Evolutionary conservation across 805 yeast species (phyloP).

Genomic region (Wickerhamomyces mucosus): DNA sequence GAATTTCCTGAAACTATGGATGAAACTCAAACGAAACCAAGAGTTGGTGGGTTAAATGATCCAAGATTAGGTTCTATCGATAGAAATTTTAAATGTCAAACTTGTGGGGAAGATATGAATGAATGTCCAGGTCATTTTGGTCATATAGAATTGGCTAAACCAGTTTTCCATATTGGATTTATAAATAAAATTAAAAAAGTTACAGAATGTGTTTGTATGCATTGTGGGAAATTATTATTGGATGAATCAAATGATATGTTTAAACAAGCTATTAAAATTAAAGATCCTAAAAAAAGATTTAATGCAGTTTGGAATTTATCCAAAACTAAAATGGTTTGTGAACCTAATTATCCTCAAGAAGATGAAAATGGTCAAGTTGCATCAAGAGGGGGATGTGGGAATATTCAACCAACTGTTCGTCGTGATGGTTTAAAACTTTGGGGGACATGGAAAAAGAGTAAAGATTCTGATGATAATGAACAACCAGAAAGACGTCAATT

Average conservation of each 20-base stretch:
- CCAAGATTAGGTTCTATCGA: conserved; percentile 97
- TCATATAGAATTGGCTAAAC: conserved; percentile 95
- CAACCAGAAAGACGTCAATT: conserved; percentile 89
- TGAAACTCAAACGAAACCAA: conserved; percentile 87
- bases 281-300: conserved; percentile 92
- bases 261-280: conserved; percentile 80
- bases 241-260: conserved; percentile 66
- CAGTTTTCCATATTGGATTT: conserved; percentile 96
- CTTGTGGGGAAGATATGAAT: conserved; percentile 98
- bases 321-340: conserved; percentile 91
- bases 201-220: conserved; percentile 96
- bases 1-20: conserved; percentile 99
- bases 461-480: conserved; percentile 64
- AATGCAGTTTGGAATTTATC: conserved; percentile 94
- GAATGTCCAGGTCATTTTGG: conserved; percentile 99
- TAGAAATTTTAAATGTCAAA: conserved; percentile 95
- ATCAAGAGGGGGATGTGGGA: conserved; percentile 97
- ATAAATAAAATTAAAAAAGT: conserved; percentile 89
- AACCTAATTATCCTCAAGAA: conserved; percentile 67
- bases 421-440: conserved; percentile 91
- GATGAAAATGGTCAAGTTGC: conserved; percentile 40
- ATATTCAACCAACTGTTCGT: conserved; percentile 90
- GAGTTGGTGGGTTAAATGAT: conserved; percentile 95
- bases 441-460: conserved; percentile 97
- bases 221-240: conserved; percentile 88